These are phyloP conservation scores for Epichloe uncinata DNA, from an alignment of 2,329 filamentous ascomycete species.

Conservation along the genomic window DNA sequence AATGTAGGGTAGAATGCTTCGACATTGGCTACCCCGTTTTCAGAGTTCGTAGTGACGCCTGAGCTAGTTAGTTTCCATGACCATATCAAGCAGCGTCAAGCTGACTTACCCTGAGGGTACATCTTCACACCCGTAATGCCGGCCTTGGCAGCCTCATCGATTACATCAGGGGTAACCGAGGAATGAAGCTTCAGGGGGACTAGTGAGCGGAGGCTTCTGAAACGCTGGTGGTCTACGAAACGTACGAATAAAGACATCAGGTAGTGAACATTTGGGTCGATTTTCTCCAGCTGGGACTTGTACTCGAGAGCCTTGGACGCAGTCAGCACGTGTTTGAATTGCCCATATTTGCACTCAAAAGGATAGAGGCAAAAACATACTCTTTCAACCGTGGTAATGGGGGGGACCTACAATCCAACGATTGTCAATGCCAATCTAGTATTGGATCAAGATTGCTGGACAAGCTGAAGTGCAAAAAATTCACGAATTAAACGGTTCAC, in stretches of 20 bases:
- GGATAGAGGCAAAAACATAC: constrained; percentile 5
- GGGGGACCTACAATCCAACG: constrained; percentile 31
- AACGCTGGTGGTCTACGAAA: background rate
- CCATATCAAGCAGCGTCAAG: background rate
- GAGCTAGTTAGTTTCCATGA: background rate
- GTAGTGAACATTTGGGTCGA: constrained; percentile 51
- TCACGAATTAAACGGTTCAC: background rate
- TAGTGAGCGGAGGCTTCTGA: background rate
- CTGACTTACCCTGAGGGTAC: constrained; percentile 37
- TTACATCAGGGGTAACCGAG: constrained; percentile 52
- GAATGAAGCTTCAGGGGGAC: constrained; percentile 33
- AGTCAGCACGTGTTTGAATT: background rate
- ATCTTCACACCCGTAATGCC: constrained; percentile 63
- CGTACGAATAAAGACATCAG: constrained; percentile 45
- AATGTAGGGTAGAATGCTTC: constrained; percentile 68
- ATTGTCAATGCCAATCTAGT: background rate
- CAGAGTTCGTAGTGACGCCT: constrained; percentile 52
- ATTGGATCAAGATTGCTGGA: background rate
- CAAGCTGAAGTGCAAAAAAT: background rate
- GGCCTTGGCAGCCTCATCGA: constrained; percentile 57
- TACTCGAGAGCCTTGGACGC: constrained; percentile 51
- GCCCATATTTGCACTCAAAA: constrained; percentile 1
- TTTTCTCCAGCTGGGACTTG: constrained; percentile 42
- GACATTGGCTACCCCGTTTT: constrained; percentile 52
- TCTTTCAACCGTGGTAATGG: constrained; percentile 41